phyloP scores from a whole-genome alignment of 805 yeast genomes.

The Ascoidea tarda region DNA sequence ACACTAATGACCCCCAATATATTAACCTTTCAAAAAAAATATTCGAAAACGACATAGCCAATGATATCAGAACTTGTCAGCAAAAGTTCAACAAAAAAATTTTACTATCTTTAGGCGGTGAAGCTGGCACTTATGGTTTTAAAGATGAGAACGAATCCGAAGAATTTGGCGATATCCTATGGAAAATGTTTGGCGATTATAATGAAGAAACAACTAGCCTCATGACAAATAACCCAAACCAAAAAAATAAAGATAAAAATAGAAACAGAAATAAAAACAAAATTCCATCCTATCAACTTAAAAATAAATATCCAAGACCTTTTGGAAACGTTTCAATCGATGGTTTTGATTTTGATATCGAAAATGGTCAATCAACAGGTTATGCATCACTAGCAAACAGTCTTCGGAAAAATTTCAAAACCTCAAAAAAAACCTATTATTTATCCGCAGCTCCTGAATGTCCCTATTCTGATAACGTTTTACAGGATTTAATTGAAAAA shows the following conservation, averaged over 20 bases:
- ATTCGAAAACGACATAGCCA: conserved; percentile 23
- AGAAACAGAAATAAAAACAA: too few relatives aligned
- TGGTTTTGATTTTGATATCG: conserved; percentile 91
- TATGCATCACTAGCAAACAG: conserved; percentile 45
- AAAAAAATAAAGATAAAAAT: background rate
- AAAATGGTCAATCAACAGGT: conserved; percentile 46
- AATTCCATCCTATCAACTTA: too few relatives aligned
- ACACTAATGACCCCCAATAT: conserved; percentile 5
- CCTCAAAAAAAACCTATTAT: conserved; percentile 47
- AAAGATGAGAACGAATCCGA: conserved; percentile 32
- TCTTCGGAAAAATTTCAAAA: conserved; percentile 37
- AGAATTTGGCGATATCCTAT: conserved; percentile 34
- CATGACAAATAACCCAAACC: background rate
- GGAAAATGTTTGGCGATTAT: conserved; percentile 39
- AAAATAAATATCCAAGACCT: conserved; percentile 13
- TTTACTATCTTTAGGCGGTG: conserved; percentile 54
- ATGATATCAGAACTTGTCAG: conserved; percentile 53
- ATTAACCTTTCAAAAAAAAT: background rate
- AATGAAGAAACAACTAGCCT: conserved; percentile 9
- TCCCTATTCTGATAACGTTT: conserved; percentile 64
- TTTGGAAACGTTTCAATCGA: conserved; percentile 48
- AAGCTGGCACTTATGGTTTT: conserved; percentile 41
- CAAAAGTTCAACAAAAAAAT: conserved; percentile 38
- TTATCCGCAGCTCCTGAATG: conserved; percentile 92
- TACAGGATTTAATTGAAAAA: conserved; percentile 41